phyloP scores from a whole-genome alignment of 2,329 filamentous ascomycete species.

The Talaromyces sp. region DNA sequence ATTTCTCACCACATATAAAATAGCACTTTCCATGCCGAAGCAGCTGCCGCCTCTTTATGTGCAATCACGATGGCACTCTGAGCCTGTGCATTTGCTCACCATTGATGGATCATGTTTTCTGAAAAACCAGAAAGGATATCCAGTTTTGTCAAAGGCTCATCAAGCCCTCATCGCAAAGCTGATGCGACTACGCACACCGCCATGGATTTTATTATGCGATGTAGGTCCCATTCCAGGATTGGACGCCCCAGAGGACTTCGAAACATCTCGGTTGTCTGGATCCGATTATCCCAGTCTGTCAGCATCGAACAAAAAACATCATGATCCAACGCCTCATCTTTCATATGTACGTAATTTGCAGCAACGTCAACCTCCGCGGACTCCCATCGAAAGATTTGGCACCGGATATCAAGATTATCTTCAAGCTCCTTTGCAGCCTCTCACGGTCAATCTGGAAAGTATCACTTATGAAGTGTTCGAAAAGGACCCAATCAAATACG shows the following conservation, averaged over 20 bases:
- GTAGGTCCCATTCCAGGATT: constrained; percentile 58
- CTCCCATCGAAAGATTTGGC: constrained; percentile 67
- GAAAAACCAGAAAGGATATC: constrained; percentile 61
- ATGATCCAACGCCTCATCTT: constrained; percentile 67
- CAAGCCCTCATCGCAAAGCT: constrained; percentile 60
- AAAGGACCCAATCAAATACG: constrained; percentile 96
- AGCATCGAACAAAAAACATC: constrained; percentile 55
- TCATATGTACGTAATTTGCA: constrained; percentile 85
- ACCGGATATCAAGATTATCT: constrained; percentile 88
- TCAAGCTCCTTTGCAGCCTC: constrained; percentile 88
- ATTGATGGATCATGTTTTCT: constrained; percentile 58
- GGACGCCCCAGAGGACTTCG: constrained; percentile 29
- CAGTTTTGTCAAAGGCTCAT: constrained; percentile 60
- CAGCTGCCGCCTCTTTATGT: constrained; percentile 59
- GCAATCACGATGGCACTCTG: constrained; percentile 65
- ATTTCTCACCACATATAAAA: constrained; percentile 1
- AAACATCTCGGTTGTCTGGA: constrained; percentile 22
- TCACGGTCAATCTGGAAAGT: constrained; percentile 95
- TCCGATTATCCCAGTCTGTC: constrained; percentile 68
- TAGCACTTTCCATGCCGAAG: constrained; percentile 62
- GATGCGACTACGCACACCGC: constrained; percentile 59
- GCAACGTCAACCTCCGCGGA: constrained; percentile 71
- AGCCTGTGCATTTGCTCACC: constrained; percentile 61
- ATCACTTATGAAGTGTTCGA: constrained; percentile 99
- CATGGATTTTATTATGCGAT: constrained; percentile 64